These are phyloP conservation scores for Ochetophila trinervis DNA, from an alignment of 306 rosid genomes.

Conservation along the genomic window DNA sequence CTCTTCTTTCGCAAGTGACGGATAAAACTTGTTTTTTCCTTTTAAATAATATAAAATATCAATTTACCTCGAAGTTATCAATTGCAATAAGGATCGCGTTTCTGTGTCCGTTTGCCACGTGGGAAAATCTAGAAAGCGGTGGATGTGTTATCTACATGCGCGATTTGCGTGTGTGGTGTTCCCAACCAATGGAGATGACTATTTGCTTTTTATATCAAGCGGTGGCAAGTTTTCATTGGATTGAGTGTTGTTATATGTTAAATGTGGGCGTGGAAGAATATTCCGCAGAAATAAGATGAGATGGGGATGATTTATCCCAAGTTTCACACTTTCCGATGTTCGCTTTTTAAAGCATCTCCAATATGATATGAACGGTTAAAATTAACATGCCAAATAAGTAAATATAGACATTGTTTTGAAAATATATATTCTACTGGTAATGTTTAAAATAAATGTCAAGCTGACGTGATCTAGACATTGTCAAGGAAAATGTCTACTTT, in stretches of 20 bases:
- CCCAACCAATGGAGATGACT: background rate
- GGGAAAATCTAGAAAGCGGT: background rate
- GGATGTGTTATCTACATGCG: background rate
- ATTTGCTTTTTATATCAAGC: background rate
- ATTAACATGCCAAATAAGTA: too few species aligned
- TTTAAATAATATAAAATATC: background rate
- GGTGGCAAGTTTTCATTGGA: background rate
- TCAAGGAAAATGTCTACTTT: too few species aligned
- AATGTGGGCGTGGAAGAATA: background rate
- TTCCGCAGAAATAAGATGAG: background rate
- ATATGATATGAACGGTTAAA: too few species aligned
- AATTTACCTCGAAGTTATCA: conserved; percentile 7
- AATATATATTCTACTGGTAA: too few species aligned
- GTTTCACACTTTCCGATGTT: conserved; percentile 10
- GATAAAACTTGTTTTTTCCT: background rate
- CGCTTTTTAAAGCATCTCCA: too few species aligned
- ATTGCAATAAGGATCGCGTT: background rate
- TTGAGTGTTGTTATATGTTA: background rate
- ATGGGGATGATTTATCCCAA: background rate
- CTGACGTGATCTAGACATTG: too few species aligned
- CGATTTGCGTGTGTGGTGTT: background rate
- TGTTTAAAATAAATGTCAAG: too few species aligned
- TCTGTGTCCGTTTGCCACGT: background rate
- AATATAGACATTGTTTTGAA: too few species aligned
- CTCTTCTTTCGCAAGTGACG: background rate